Base-by-base conservation (phyloP, 371 early-diverging fungal species). In the Mucor saturninus region DNA sequence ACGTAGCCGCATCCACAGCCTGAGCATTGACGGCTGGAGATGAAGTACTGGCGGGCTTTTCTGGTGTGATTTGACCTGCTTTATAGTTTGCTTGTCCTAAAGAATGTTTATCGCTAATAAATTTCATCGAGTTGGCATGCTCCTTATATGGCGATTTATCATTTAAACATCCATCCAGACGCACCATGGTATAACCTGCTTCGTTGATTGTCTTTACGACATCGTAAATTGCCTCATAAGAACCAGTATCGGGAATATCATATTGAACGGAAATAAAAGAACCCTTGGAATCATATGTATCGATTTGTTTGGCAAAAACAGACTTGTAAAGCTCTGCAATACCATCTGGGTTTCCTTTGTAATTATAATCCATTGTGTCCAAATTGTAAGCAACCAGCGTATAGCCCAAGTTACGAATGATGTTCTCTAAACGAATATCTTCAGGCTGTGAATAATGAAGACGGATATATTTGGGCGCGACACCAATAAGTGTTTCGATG, bases 191-290 rank as follows among this genome's bases (percentile, higher is more conserved):
- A 56, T 85, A 85, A 21, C 82, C 82, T 39, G 77, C 60, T 3
- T 76, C 71, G 28, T 81, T 64, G 61, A 85, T 79, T 0, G 74
- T 65, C 50, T 78, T 75, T 50, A 85, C 62, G 21, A 79, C 75
- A 65, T 83, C 77, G 37, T 74, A 77, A 11, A 85, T 59, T 2
- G 75, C 83, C 13, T 77, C 65, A 31, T 74, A 77, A 2, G 83
- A 81, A 8, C 83, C 82, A 6, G 85, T 85, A 31, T 77, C 71
- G 4, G 84, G 84, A 21, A 84, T 79, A 69, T 84, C 84, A 39
- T 84, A 80, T 11, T 82, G 83, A n/a, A 81, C 72, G 0, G 82
- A 73, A 40, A 84, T 76, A 53, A 80, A 81, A 10, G 79, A 77
- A 8, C 80, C 84, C 65, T 82, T 82, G 15, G 80, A 75, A 59